Evolutionary conservation across 2,329 filamentous ascomycete genomes (phyloP), one percentile per base, ranked within the genome.

Genomic region (Hypoxylon sp.): DNA sequence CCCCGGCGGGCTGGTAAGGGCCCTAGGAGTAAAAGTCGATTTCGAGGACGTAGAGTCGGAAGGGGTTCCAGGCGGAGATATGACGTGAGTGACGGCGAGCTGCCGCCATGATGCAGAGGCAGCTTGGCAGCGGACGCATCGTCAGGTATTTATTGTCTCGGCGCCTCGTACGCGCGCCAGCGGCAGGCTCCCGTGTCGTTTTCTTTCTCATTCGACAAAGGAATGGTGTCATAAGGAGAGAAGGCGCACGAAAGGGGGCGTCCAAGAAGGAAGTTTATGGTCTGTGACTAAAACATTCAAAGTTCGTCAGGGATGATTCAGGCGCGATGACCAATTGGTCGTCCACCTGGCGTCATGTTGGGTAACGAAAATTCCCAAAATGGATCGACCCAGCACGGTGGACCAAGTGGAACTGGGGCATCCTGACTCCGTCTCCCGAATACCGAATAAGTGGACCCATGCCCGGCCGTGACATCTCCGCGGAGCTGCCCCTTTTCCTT

Each of bases 361-460:
- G 38, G 59, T 65, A 70, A 65, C 49, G 46, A 48, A 64, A 65
- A 70, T 33, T 61, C 64, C 65, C 52, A 67, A 67, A 67, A 63
- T 42, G 61, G 61, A 52, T 30, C 56, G 52, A 36, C 30, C 40
- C 53, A 64, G 20, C 18, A 18, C 45, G 60, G 56, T 62, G 49
- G 58, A n/a, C 7, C 53, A 64, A 36, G 14, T 51, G 16, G 28
- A 52, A 64, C 50, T 51, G 54, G 45, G 16, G 30, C 50, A 38
- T 51, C 52, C 33, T 60, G 26, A 45, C 48, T 57, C 65, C 54
- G 59, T 57, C 58, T 50, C 38, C 62, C 62, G 65, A 68, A 68
- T 63, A 38, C 65, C 61, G 53, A 62, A 61, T 61, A 50, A 50
- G 61, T 62, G 61, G 64, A 18, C 20, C 56, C 18, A 4, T 4